Evolutionary conservation across 768 basidiomycete species (phyloP).

Genomic region (Coprinopsis sp.): DNA sequence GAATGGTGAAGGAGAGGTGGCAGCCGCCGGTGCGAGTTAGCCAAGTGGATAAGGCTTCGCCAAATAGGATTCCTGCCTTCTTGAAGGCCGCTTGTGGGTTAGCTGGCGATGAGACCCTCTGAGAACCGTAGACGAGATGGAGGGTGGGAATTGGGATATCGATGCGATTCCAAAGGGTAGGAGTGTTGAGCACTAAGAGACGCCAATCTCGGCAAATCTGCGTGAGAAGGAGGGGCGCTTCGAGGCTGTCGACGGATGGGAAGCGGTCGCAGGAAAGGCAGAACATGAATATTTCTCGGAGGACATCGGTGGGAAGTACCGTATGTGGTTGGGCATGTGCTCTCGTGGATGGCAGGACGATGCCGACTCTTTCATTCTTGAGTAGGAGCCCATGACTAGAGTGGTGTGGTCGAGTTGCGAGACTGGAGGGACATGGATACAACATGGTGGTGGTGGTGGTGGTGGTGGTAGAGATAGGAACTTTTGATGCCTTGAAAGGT

Average conservation of each 20-base stretch:
- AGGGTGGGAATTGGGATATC: constrained; percentile 16
- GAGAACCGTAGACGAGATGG: constrained; percentile 4
- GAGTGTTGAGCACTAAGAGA: constrained; percentile 11
- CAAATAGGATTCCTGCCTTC: background rate
- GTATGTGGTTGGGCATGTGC: too few relatives aligned
- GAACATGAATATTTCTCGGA: constrained; percentile 17
- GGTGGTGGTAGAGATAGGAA: too few relatives aligned
- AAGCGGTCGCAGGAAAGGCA: constrained; percentile 14
- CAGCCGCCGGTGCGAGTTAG: constrained; percentile 10
- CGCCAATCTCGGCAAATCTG: constrained; percentile 17
- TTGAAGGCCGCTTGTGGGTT: background rate
- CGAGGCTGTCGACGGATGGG: constrained; percentile 7
- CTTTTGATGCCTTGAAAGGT: too few relatives aligned
- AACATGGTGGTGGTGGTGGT: too few relatives aligned
- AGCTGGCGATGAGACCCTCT: background rate
- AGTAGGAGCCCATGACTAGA: too few relatives aligned
- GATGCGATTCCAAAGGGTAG: constrained; percentile 16
- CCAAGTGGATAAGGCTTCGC: constrained; percentile 10
- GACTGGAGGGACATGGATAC: too few relatives aligned
- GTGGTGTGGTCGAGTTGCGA: too few relatives aligned
- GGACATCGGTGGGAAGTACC: constrained; percentile 17
- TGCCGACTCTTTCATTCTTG: too few relatives aligned
- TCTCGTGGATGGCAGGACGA: too few relatives aligned
- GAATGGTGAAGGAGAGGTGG: constrained; percentile 11
- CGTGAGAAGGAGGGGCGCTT: constrained; percentile 15